phyloP scores from a whole-genome alignment of 73 alveolate genomes.

The Symbiodinium natans region DNA sequence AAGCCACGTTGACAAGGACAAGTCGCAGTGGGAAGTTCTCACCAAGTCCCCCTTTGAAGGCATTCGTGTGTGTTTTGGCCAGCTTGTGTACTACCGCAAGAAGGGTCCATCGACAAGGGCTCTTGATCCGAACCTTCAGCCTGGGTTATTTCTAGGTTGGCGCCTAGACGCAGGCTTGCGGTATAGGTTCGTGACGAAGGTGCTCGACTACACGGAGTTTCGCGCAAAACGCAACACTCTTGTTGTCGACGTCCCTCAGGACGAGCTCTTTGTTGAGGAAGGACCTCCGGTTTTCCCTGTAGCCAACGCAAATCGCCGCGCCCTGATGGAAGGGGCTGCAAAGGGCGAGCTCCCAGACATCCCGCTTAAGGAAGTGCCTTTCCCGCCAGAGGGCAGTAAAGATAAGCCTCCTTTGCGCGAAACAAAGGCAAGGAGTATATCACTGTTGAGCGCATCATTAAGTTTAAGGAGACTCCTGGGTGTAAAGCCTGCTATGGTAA shows the following conservation, averaged over 20 bases:
- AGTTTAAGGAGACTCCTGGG: not conserved
- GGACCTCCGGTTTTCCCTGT: not conserved
- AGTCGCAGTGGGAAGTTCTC: slow-evolving; percentile 19
- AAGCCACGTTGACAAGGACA: not conserved
- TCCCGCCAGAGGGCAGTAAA: too few species aligned
- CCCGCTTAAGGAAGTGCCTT: too few species aligned
- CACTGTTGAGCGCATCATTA: not conserved
- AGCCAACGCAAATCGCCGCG: not conserved
- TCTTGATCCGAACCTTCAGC: not conserved
- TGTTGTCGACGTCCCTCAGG: not conserved
- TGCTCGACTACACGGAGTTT: not conserved
- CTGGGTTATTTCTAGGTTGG: not conserved
- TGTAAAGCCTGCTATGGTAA: not conserved
- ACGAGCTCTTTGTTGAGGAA: not conserved
- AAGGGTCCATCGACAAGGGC: not conserved
- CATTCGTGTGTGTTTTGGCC: not conserved
- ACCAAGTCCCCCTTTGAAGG: not conserved
- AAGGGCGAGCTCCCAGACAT: too few species aligned
- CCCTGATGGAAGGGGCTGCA: not conserved
- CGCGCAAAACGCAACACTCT: not conserved
- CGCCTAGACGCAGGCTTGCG: not conserved
- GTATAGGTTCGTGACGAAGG: not conserved
- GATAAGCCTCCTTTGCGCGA: too few species aligned
- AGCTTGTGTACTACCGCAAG: not conserved
- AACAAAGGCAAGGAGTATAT: slow-evolving; percentile 15